Conservation (phyloP, 2,329 filamentous ascomycete genomes). For the Myriosclerotinia duriaeana region DNA sequence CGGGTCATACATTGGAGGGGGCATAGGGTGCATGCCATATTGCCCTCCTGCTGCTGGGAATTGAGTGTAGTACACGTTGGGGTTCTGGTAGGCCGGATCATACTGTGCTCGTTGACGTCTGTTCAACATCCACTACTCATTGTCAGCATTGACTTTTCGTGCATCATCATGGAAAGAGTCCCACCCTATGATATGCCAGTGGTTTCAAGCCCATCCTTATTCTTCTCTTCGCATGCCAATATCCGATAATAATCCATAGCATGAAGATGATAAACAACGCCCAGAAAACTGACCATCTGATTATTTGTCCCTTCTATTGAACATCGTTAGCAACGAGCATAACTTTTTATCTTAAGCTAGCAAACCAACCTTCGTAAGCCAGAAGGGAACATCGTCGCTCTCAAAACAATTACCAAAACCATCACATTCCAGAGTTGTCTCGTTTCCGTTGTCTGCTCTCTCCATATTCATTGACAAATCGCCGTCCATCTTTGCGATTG, state of each 20-base stretch:
- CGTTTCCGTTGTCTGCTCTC: slow-evolving; percentile 8
- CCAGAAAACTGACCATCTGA: slow-evolving; percentile 72
- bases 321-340: slow-evolving; percentile 34
- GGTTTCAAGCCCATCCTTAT: slow-evolving; percentile 65
- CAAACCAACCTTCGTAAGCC: slow-evolving; percentile 44
- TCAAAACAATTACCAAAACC: slow-evolving; percentile 35
- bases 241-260: slow-evolving; percentile 65
- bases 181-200: slow-evolving; percentile 68
- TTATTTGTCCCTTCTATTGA: slow-evolving; percentile 41
- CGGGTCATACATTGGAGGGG: slow-evolving; percentile 58
- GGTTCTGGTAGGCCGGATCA: slow-evolving; percentile 50
- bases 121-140: slow-evolving; percentile 38
- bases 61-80: slow-evolving; percentile 44
- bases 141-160: slow-evolving; percentile 27
- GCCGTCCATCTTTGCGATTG: not conserved
- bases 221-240: slow-evolving; percentile 66
- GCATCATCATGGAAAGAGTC: slow-evolving; percentile 32
- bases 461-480: slow-evolving; percentile 3
- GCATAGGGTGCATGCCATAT: slow-evolving; percentile 53
- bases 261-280: slow-evolving; percentile 58
- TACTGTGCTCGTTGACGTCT: slow-evolving; percentile 36
- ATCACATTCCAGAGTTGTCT: not conserved
- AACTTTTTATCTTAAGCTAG: not conserved
- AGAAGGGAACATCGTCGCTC: slow-evolving; percentile 40
- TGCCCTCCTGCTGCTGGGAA: slow-evolving; percentile 43